Conservation (phyloP, 495 filamentous ascomycete species). For the Neurospora sp. region DNA sequence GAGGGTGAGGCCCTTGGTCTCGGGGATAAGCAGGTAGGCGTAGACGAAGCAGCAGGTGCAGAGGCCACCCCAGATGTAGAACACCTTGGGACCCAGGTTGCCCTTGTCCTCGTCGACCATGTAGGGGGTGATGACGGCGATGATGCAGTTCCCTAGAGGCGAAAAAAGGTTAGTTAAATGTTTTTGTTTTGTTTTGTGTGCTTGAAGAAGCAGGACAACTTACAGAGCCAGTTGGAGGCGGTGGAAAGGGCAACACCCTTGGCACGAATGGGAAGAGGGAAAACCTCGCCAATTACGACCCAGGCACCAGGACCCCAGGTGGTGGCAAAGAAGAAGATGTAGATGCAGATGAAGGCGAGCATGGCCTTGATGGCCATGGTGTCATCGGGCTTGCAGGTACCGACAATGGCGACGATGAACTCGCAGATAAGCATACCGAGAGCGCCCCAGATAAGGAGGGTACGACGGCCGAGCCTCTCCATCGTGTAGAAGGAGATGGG, state of each 20-base stretch:
- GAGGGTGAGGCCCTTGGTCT: conserved; percentile 82
- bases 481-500: conserved; percentile 73
- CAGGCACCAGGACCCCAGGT: conserved; percentile 73
- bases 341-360: conserved; percentile 72
- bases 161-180: neutral
- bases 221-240: conserved; percentile 59
- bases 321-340: conserved; percentile 73
- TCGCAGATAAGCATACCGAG: conserved; percentile 71
- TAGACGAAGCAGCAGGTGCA: conserved; percentile 56
- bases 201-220: neutral
- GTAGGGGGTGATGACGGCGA: conserved; percentile 67
- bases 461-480: conserved; percentile 68
- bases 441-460: conserved; percentile 66
- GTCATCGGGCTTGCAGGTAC: conserved; percentile 41
- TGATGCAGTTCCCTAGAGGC: conserved; percentile 51
- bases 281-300: conserved; percentile 82
- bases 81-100: conserved; percentile 61
- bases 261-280: conserved; percentile 71
- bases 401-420: conserved; percentile 73
- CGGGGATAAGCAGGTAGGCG: conserved; percentile 68
- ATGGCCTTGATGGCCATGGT: conserved; percentile 50
- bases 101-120: conserved; percentile 62
- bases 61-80: conserved; percentile 67
- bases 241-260: conserved; percentile 71
- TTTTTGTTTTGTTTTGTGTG: no score